Evolutionary conservation across 2,329 filamentous ascomycete genomes (phyloP).

Genomic region (Cladosporium sphaerospermum): DNA sequence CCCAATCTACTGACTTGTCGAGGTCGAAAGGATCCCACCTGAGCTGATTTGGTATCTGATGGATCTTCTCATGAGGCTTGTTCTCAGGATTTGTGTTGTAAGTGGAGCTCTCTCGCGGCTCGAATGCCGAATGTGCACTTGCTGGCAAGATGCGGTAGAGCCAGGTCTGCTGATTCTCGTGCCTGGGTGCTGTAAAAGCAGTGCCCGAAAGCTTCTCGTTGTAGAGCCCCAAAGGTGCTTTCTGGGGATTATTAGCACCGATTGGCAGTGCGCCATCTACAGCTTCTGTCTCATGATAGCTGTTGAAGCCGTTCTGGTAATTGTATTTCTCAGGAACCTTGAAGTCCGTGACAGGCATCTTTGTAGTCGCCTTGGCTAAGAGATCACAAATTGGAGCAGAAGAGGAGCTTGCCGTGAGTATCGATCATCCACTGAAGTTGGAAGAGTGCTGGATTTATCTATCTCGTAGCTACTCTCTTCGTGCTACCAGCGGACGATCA

Average conservation of each 20-base stretch:
- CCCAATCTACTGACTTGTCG: conserved; percentile 62
- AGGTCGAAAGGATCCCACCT: conserved; percentile 75
- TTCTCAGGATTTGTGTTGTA: conserved; percentile 47
- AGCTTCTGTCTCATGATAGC: conserved; percentile 75
- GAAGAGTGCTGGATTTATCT: too few relatives aligned
- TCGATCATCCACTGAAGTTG: too few relatives aligned
- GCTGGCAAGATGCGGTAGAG: conserved; percentile 53
- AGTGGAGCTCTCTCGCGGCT: conserved; percentile 42
- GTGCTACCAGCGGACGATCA: too few relatives aligned
- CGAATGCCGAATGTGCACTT: conserved; percentile 52
- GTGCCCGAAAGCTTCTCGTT: conserved; percentile 63
- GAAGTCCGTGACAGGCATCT: conserved; percentile 62
- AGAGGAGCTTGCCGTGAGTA: too few relatives aligned
- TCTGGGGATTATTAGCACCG: conserved; percentile 76
- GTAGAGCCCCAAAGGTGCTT: conserved; percentile 71
- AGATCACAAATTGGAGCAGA: too few relatives aligned
- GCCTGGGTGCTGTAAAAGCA: conserved; percentile 52
- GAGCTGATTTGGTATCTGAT: conserved; percentile 74
- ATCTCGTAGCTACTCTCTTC: too few relatives aligned
- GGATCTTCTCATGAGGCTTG: conserved; percentile 51
- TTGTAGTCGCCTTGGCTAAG: conserved; percentile 13
- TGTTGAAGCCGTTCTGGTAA: conserved; percentile 73
- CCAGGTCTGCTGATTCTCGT: conserved; percentile 54
- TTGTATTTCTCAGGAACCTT: conserved; percentile 60
- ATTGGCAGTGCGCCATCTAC: conserved; percentile 67